phyloP scores from a whole-genome alignment of 176 grass and related monocot genomes.

The Bromus sterilis region DNA sequence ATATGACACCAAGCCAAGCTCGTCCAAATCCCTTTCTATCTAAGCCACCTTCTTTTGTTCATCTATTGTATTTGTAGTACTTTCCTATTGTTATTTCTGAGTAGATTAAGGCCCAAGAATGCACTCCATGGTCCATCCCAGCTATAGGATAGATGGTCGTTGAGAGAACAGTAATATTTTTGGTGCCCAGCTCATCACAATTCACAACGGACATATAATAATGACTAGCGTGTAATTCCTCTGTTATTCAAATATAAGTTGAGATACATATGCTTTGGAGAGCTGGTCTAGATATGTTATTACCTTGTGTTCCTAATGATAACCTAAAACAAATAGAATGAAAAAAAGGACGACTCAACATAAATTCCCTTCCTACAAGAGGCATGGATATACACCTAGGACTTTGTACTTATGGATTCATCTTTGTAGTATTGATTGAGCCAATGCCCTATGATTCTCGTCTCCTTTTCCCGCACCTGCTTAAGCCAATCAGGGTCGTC shows the following conservation, averaged over 20 bases:
- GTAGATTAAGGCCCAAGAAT: too few relatives aligned
- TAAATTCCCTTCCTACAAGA: neutral
- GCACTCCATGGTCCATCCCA: too few relatives aligned
- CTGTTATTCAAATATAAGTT: neutral
- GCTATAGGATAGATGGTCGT: too few relatives aligned
- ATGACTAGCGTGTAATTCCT: neutral
- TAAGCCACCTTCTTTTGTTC: too few relatives aligned
- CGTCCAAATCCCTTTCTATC: too few relatives aligned
- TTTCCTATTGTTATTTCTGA: too few relatives aligned
- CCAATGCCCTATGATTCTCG: conserved; percentile 38
- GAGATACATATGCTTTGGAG: neutral
- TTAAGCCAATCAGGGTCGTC: conserved; percentile 53
- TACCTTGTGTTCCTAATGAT: neutral
- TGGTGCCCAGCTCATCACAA: neutral
- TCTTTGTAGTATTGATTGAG: conserved; percentile 43
- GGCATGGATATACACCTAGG: neutral
- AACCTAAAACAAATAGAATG: neutral
- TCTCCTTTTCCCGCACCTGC: conserved; percentile 36
- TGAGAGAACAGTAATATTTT: too few relatives aligned
- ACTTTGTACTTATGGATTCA: neutral
- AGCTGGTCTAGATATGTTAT: neutral
- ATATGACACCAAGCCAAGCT: too few relatives aligned
- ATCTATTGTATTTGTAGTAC: too few relatives aligned
- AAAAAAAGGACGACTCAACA: neutral
- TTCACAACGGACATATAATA: neutral